Base-by-base conservation (phyloP, 768 basidiomycete genomes). In the Pleurotus tuber-regium region DNA sequence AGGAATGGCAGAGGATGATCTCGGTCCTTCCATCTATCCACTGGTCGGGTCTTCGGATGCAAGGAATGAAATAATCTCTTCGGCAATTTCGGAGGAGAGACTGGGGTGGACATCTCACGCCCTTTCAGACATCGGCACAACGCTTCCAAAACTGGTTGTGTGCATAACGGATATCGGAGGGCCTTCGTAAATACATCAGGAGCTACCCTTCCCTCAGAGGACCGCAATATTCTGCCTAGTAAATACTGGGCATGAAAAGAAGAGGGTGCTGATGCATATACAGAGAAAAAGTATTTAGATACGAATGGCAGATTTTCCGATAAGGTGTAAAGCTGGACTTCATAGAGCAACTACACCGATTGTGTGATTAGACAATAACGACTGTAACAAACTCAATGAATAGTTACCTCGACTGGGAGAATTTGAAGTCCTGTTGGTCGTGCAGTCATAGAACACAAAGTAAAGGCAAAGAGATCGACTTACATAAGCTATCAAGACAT, bases 321-420 rank as follows among this genome's bases (percentile, higher is more conserved):
- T 4, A 82, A 68, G 0, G 91, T 83, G 56, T 74, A 74, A 14
- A 89, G 75, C 57, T 93, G 87, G 11, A 96, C 76, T 51, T 92
- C 82, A 58, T 87, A 86, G 0, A 95, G 66, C 7, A 98, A 75
- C 93, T 95, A 58, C 2, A 25, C n/a, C n/a, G n/a, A n/a, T n/a
- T n/a, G n/a, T n/a, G n/a, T n/a, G n/a, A n/a, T n/a, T n/a, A n/a
- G n/a, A n/a, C n/a, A n/a, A n/a, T n/a, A n/a, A n/a, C n/a, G n/a
- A n/a, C n/a, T n/a, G n/a, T n/a, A n/a, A n/a, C n/a, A n/a, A n/a
- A n/a, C n/a, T n/a, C n/a, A n/a, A n/a, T n/a, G 31, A 36, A 30
- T 33, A 55, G 60, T 53, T 31, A 77, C 76, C 67, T 78, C 76
- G 2, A 74, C 67, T 24, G 75, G 75, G n/a, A 78, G 58, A 35